Conservation (phyloP, 805 yeast species). For the Hanseniaspora nectarophila region DNA sequence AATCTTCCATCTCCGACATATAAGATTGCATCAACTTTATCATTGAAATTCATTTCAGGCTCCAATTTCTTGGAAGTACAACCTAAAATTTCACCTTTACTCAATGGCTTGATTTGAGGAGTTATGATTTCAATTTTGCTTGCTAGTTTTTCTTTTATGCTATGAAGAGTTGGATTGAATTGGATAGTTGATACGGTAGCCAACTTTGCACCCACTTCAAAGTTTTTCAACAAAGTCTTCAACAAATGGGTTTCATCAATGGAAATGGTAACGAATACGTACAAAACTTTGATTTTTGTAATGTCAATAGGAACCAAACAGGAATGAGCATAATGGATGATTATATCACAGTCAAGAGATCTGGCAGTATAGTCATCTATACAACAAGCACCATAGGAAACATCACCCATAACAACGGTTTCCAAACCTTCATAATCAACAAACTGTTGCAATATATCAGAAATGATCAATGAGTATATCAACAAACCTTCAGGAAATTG, state of each 20-base stretch:
- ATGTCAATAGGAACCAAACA: constrained; percentile 92
- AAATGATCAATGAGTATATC: constrained; percentile 75
- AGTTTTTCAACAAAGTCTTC: constrained; percentile 63
- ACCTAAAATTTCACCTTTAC: constrained; percentile 92
- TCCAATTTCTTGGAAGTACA: constrained; percentile 83
- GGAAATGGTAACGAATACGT: constrained; percentile 84
- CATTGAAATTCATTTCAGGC: constrained; percentile 23
- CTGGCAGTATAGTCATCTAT: constrained; percentile 93
- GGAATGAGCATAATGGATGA: constrained; percentile 94
- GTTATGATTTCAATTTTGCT: constrained; percentile 50
- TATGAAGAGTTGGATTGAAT: constrained; percentile 87
- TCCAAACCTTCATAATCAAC: constrained; percentile 50
- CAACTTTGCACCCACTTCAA: constrained; percentile 46
- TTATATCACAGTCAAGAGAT: constrained; percentile 83
- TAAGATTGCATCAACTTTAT: constrained; percentile 64
- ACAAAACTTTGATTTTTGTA: constrained; percentile 81
- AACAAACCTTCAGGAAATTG: constrained; percentile 97
- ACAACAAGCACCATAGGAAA: constrained; percentile 96
- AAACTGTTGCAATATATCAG: constrained; percentile 87
- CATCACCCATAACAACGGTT: constrained; percentile 94
- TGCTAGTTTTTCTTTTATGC: constrained; percentile 47
- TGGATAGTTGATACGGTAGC: constrained; percentile 94
- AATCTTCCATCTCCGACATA: constrained; percentile 95
- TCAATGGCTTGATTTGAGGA: constrained; percentile 84
- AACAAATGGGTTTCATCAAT: constrained; percentile 75